Base-by-base conservation (phyloP, 352 stramenopile species). In the Phytophthora quininea region DNA sequence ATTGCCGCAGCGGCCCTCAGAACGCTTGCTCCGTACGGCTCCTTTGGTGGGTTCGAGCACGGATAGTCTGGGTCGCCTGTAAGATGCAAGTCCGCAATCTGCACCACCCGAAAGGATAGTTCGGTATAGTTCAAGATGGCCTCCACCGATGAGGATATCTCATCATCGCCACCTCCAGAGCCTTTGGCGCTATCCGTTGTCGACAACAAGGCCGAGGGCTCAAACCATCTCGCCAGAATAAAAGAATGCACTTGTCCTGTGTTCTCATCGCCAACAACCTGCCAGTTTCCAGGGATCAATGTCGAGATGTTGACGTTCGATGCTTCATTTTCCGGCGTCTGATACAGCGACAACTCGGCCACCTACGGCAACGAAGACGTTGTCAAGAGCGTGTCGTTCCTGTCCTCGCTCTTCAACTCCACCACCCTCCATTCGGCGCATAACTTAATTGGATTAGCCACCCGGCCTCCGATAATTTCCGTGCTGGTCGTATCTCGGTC, bases 11-110 rank as follows among this genome's bases (percentile, higher is more conserved):
- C 70, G 0, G 70, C 51, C 24, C 57, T 65, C 35, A 77, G 65
- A 30, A 77, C 14, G n/a, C 52, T 77, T 3, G 63, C 42, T 11
- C 65, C 65, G 30, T 71, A 62, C n/a, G n/a, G n/a, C n/a, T n/a
- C n/a, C n/a, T n/a, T n/a, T 8, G 57, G 30, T 31, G 75, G 58
- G 19, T 24, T 24, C 0, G 56, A 64, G 52, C 84, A 92, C 3
- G n/a, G 7, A n/a, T 73, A 57, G 61, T 67, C 47, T 31, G 69
- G 61, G 73, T 74, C 50, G 19, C 82, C 84, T 1, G 80, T 81
- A 50, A 80, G 76, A 51, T 93, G 84, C 47, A 91, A 67, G 62
- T 93, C 84, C 0, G 84, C 80, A 50, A 93, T 64, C 71, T 93
- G 84, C 12, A 93, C 62, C 37, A 93, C 75, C 70, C 84, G 85